Percentiles rank a stretch among this genome's conserved stretches.
Conservation (phyloP, 2,329 filamentous ascomycete species). For the Sporothrix protearum region DNA sequence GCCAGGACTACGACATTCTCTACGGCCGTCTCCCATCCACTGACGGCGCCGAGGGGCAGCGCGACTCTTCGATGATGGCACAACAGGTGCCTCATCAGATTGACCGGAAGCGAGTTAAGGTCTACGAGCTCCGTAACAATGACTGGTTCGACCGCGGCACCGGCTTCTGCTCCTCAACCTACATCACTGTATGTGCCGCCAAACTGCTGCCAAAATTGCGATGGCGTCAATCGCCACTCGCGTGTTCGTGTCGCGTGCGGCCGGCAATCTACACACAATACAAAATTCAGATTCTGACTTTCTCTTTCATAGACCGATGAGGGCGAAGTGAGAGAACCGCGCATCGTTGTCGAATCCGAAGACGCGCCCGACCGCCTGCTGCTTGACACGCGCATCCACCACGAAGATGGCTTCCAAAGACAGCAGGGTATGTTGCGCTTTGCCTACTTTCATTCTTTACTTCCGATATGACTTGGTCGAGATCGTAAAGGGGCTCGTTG, state of each 20-base stretch:
- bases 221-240: background rate
- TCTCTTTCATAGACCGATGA: conserved; percentile 29
- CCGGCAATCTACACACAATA: too few species aligned
- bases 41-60: conserved; percentile 47
- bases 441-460: conserved; percentile 31
- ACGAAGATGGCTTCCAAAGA: conserved; percentile 96
- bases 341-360: conserved; percentile 89
- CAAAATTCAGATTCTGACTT: conserved; percentile 31
- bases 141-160: conserved; percentile 99
- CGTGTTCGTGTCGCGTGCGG: conserved; percentile 13
- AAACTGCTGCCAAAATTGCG: too few species aligned
- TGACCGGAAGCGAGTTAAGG: conserved; percentile 82
- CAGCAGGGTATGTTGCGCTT: conserved; percentile 70
- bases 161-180: conserved; percentile 82
- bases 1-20: conserved; percentile 55
- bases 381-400: conserved; percentile 83
- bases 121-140: conserved; percentile 97
- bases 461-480: conserved; percentile 9
- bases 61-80: conserved; percentile 67
- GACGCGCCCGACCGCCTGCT: conserved; percentile 80
- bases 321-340: conserved; percentile 70
- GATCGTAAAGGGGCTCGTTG: background rate
- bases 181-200: conserved; percentile 61
- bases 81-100: conserved; percentile 66
- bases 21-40: conserved; percentile 44